Base-by-base conservation (phyloP, 345 rosid genomes). In the Sapria himalayana region DNA sequence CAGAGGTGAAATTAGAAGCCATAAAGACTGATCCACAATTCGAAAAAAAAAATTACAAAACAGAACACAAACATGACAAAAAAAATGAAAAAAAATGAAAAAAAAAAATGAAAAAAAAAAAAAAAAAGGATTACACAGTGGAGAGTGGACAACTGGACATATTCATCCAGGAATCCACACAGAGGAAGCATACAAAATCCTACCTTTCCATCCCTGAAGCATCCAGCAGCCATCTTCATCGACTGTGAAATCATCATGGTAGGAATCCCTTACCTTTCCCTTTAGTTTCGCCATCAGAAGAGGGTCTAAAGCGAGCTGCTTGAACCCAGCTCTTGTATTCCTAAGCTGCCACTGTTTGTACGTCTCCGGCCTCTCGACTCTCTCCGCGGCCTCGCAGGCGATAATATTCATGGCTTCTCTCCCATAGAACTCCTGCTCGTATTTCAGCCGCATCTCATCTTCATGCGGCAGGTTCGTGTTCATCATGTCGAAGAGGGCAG, bases 341-440 rank as follows among this genome's bases (percentile, higher is more conserved):
- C 98, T 63, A 15, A 49, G 60, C 9, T 79, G 91, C 94, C 94
- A 82, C 59, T 89, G 98, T 74, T 82, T 89, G 63, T 76, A 73
- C 1, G 85, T 76, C 60, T 86, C 94, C 0, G 97, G 94, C 62
- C 97, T 71, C 69, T 79, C 98, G 35, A 76, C 78, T 69, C 98
- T 72, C 41, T 82, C 98, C 76, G 66, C 56, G 4, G 93, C 80
- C 68, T 89, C 98, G 6, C 93, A 89, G 0, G 98, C 94, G 23
- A 82, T 57, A 14, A 67, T 78, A 58, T 82, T 89, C 63, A 79
- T 46, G 9, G 78, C 93, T 51, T 89, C 95, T 56, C 82, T 66
- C 35, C 94, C 91, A 31, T 70, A 66, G 16, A 82, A 53, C 47
- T 79, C 94, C 52, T 48, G 65, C 72, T 82, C 98, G 1, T 74